Base-by-base conservation (phyloP, 352 stramenopile genomes). In the Pythium brachiatum region DNA sequence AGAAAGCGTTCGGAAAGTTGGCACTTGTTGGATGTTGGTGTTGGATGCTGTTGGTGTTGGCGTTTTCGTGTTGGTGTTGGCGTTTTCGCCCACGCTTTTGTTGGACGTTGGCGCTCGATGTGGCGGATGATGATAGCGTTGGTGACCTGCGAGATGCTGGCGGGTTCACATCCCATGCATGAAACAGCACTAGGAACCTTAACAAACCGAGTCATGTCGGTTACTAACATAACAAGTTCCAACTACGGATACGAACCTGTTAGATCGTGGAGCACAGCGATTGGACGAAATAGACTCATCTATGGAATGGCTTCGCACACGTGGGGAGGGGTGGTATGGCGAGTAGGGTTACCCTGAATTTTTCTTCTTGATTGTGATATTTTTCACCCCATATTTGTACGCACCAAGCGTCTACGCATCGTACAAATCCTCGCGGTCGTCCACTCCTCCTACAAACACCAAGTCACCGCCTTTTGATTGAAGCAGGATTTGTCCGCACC, bases 361-460 rank as follows among this genome's bases (percentile, higher is more conserved):
- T 52, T 52, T 20, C 44, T 8, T 29, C 4, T 3, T 21, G 8
- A 4, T 27, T 34, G 44, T 29, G 44, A 52, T 52, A 52, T 32
- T 39, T 39, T 39, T 48, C 36, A 16, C 20, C 16, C 7, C n/a
- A 53, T 7, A 36, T 58, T 57, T 69, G 62, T 70, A 66, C 64
- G 64, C 57, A 70, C 64, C 64, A 70, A 57, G 18, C 26, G 16
- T 43, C 1, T 31, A n/a, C 8, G 4, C 44, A 61, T 57, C 62
- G 62, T 69, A 64, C 62, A 64, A 53, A 79, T 54, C 50, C 56
- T 21, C 38, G 57, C 36, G 72, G 54, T 76, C 69, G 70, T 77
- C 39, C 75, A 75, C 31, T 54, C 70, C 52, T 0, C 0, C 27
- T 78, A 80, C 69, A 80, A 83, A 78, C 39, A 7, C 0, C 56